These are phyloP conservation scores for Quercus aquifolioides DNA, from an alignment of 306 rosid genomes.

Conservation along the genomic window DNA sequence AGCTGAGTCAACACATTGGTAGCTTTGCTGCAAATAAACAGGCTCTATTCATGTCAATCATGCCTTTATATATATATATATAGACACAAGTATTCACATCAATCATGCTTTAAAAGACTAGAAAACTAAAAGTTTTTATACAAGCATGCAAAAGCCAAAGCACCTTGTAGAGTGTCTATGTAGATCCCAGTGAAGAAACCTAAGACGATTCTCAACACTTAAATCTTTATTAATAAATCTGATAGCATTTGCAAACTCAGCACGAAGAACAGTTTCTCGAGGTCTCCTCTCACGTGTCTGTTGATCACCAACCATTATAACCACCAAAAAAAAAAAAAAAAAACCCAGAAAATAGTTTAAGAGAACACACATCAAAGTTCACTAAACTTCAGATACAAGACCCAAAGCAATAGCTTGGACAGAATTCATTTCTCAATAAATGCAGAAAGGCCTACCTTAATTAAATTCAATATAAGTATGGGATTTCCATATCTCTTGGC, in stretches of 20 bases:
- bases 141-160: slow-evolving; percentile 8
- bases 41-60: slow-evolving; percentile 27
- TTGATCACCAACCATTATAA: slow-evolving; percentile 17
- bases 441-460: slow-evolving; percentile 59
- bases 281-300: slow-evolving; percentile 89
- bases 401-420: neutral
- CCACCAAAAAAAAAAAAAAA: neutral
- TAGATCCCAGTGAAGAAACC: slow-evolving; percentile 93
- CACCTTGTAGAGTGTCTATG: slow-evolving; percentile 80
- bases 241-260: slow-evolving; percentile 85
- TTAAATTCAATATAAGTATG: slow-evolving; percentile 83
- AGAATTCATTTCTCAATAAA: slow-evolving; percentile 11
- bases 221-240: slow-evolving; percentile 57
- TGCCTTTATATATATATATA: neutral
- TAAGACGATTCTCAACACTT: slow-evolving; percentile 49
- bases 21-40: slow-evolving; percentile 62
- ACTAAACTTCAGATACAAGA: slow-evolving; percentile 9
- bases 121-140: neutral
- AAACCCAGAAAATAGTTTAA: neutral
- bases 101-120: slow-evolving; percentile 16
- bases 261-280: slow-evolving; percentile 79
- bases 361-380: slow-evolving; percentile 11
- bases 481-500: slow-evolving; percentile 87
- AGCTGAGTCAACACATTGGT: slow-evolving; percentile 73
- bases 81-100: slow-evolving; percentile 16